Base-by-base conservation (phyloP, 495 filamentous ascomycete genomes). In the Tuber indicum region DNA sequence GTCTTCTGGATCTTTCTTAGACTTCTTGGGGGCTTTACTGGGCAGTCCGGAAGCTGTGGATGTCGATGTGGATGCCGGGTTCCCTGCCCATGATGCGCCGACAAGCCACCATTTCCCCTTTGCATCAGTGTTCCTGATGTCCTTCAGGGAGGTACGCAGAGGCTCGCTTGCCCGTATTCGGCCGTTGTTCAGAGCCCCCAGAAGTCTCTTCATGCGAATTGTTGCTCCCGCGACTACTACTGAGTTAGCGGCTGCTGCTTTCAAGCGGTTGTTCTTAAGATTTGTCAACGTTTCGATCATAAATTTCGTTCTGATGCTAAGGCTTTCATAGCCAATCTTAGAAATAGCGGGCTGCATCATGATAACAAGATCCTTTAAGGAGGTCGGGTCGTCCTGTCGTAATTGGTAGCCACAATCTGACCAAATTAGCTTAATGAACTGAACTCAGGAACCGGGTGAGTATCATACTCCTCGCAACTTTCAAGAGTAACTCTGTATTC, bases 41-140 rank as follows among this genome's bases (percentile, higher is more conserved):
- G 45, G 45, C 45, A 19, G 19, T 26, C 17, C 14, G 44, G 52
- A 49, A 23, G 44, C 12, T 72, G 69, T 70, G 1, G 72, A 23
- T 23, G 72, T 46, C 26, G 32, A 32, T 2, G 58, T 49, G 8
- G 73, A 70, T n/a, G 26, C 73, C 70, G 81, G 79, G 69, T 76
- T 90, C 2, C 89, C 89, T 16, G 85, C 83, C 91, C 94, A 97
- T 84, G 93, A 96, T 19, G 95, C 94, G 70, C 96, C 95, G 41
- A 97, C 91, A 49, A 98, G 89, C 96, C 96, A 98, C 96, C 96
- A 98, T 86, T 97, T 98, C 4, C 96, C 96, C 84, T 92, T 93
- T 79, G 91, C 94, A 36, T 94, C 91, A 3, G 90, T 91, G 75
- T 95, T 88, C 74, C 88, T 88, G 76, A 98, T 92, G 82, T 98